phyloP scores from a whole-genome alignment of 176 grass and related monocot species.

The Luzula sylvatica region DNA sequence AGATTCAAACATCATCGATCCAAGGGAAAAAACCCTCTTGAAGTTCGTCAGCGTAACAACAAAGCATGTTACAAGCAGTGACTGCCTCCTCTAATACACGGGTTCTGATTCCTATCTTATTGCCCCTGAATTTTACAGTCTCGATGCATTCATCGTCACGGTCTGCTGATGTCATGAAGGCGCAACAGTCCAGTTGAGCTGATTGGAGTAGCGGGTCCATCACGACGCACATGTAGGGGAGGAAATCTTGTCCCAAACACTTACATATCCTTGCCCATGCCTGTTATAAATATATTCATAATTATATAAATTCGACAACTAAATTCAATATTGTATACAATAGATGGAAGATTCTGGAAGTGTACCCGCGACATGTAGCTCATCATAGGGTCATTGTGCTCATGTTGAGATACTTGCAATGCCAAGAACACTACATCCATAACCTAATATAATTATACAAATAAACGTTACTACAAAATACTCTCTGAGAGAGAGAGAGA shows the following conservation, averaged over 20 bases:
- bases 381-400: constrained; percentile 89
- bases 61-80: constrained; percentile 98
- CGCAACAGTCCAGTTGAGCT: constrained; percentile 93
- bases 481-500: not conserved
- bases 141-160: constrained; percentile 95
- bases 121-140: constrained; percentile 87
- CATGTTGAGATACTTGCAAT: constrained; percentile 91
- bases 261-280: constrained; percentile 98
- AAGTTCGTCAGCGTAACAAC: constrained; percentile 98
- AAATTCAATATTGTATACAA: too few relatives aligned
- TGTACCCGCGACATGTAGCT: constrained; percentile 97
- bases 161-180: constrained; percentile 87
- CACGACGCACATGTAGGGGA: constrained; percentile 95
- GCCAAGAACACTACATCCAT: constrained; percentile 98
- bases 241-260: constrained; percentile 97
- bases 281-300: constrained; percentile 43
- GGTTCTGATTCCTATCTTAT: constrained; percentile 90
- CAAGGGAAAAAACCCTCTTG: constrained; percentile 98
- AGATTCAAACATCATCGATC: too few relatives aligned
- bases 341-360: too few relatives aligned
- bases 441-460: constrained; percentile 38
- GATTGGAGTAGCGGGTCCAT: constrained; percentile 97
- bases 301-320: too few relatives aligned
- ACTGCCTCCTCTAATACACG: constrained; percentile 98
- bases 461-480: constrained; percentile 16